Evolutionary conservation across 2,329 filamentous ascomycete species (phyloP).

Genomic region (Aspergillus jensenii): DNA sequence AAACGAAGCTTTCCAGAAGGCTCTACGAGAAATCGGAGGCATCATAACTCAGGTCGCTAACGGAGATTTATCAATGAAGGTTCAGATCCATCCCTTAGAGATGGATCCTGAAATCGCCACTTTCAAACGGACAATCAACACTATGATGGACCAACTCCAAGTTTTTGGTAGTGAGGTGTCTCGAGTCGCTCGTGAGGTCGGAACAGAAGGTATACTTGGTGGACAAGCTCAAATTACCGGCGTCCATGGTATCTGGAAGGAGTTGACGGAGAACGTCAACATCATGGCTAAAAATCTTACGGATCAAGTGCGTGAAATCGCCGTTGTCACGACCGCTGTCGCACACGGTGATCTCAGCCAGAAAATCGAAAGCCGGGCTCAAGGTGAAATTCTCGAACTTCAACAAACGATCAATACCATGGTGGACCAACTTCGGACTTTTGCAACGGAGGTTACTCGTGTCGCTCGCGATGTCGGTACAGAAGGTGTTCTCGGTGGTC

Average conservation of each 20-base stretch:
- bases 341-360: slow-evolving; percentile 80
- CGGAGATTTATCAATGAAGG: slow-evolving; percentile 94
- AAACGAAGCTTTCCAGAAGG: slow-evolving; percentile 98
- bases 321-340: slow-evolving; percentile 79
- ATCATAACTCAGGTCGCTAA: slow-evolving; percentile 96
- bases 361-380: slow-evolving; percentile 78
- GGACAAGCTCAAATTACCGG: slow-evolving; percentile 92
- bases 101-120: slow-evolving; percentile 98
- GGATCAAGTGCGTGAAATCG: slow-evolving; percentile 82
- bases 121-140: slow-evolving; percentile 98
- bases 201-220: slow-evolving; percentile 89
- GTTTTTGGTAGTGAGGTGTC: slow-evolving; percentile 97
- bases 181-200: slow-evolving; percentile 89
- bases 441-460: slow-evolving; percentile 79
- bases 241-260: slow-evolving; percentile 96
- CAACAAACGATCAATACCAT: slow-evolving; percentile 88
- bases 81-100: slow-evolving; percentile 90
- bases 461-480: slow-evolving; percentile 83
- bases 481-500: slow-evolving; percentile 77
- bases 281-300: slow-evolving; percentile 82
- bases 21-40: slow-evolving; percentile 90
- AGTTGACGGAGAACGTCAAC: slow-evolving; percentile 87
- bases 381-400: slow-evolving; percentile 77
- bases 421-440: slow-evolving; percentile 81
- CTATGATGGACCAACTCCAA: slow-evolving; percentile 97